phyloP scores from a whole-genome alignment of 2,329 filamentous ascomycete species.

The Penicillium sp. region DNA sequence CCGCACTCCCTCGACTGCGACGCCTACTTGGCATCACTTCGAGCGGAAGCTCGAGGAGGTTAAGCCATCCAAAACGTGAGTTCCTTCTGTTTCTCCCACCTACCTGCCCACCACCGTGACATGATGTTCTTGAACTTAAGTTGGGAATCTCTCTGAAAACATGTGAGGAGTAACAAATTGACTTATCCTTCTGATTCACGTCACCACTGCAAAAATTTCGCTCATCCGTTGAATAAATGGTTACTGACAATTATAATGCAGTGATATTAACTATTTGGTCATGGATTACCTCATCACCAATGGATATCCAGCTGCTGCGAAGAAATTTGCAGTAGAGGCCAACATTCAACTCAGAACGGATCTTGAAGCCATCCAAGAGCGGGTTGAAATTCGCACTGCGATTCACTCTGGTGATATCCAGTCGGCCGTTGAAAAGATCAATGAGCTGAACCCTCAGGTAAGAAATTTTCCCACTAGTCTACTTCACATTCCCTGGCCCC shows the following conservation, averaged over 20 bases:
- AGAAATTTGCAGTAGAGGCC: constrained; percentile 90
- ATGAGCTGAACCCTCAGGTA: constrained; percentile 89
- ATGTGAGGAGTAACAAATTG: constrained; percentile 81
- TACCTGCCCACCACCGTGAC: constrained; percentile 36
- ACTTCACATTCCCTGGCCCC: constrained; percentile 5
- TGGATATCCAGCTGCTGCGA: constrained; percentile 87
- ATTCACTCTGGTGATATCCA: constrained; percentile 87
- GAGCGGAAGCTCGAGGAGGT: constrained; percentile 78
- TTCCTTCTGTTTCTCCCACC: constrained; percentile 24
- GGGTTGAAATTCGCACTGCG: constrained; percentile 77
- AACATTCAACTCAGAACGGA: constrained; percentile 75
- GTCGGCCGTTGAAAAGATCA: constrained; percentile 78
- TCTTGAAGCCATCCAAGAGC: constrained; percentile 67
- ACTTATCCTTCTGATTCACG: constrained; percentile 68
- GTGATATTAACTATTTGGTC: constrained; percentile 91
- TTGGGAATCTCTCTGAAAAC: constrained; percentile 99
- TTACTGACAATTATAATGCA: constrained; percentile 44
- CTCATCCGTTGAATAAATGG: constrained; percentile 1
- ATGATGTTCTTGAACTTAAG: constrained; percentile 84
- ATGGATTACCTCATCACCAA: constrained; percentile 97
- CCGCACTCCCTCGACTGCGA: constrained; percentile 67
- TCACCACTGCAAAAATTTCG: constrained; percentile 12
- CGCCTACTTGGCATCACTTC: constrained; percentile 70
- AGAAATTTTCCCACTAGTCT: constrained; percentile 39
- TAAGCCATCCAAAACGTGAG: constrained; percentile 87